These are phyloP conservation scores for Suillus tomentosus DNA, from an alignment of 768 basidiomycete genomes.

Conservation along the genomic window DNA sequence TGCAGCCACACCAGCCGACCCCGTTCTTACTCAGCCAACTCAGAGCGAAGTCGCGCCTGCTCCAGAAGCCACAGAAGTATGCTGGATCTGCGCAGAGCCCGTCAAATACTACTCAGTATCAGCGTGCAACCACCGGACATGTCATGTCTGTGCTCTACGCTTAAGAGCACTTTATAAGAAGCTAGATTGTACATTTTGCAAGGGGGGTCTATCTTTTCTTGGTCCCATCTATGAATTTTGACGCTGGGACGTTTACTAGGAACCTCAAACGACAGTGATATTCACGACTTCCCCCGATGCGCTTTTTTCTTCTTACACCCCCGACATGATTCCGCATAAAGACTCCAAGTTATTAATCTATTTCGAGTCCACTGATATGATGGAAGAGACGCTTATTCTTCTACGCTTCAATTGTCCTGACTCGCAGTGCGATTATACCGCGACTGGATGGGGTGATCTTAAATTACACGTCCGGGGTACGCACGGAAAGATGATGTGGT, in stretches of 20 bases:
- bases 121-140: slow-evolving; percentile 91
- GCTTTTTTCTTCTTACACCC: slow-evolving; percentile 58
- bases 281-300: slow-evolving; percentile 70
- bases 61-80: slow-evolving; percentile 41
- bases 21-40: slow-evolving; percentile 2
- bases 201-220: slow-evolving; percentile 50
- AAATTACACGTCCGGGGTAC: slow-evolving; percentile 77
- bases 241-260: slow-evolving; percentile 40
- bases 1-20: not conserved
- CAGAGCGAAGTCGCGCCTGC: slow-evolving; percentile 11
- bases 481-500: slow-evolving; percentile 87
- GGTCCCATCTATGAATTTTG: not conserved
- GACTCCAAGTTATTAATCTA: slow-evolving; percentile 74
- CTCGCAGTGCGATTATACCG: slow-evolving; percentile 78
- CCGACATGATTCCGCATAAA: slow-evolving; percentile 58
- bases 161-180: slow-evolving; percentile 93
- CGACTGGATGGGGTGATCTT: slow-evolving; percentile 86
- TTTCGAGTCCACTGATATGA: slow-evolving; percentile 92
- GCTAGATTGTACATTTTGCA: slow-evolving; percentile 93
- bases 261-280: slow-evolving; percentile 71
- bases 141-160: slow-evolving; percentile 90
- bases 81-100: slow-evolving; percentile 95
- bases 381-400: slow-evolving; percentile 90
- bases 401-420: slow-evolving; percentile 96
- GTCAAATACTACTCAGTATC: slow-evolving; percentile 89